These are phyloP conservation scores for Ceratobasidium sp. DNA, from an alignment of 1,284 basidiomycete genomes.

Conservation along the genomic window DNA sequence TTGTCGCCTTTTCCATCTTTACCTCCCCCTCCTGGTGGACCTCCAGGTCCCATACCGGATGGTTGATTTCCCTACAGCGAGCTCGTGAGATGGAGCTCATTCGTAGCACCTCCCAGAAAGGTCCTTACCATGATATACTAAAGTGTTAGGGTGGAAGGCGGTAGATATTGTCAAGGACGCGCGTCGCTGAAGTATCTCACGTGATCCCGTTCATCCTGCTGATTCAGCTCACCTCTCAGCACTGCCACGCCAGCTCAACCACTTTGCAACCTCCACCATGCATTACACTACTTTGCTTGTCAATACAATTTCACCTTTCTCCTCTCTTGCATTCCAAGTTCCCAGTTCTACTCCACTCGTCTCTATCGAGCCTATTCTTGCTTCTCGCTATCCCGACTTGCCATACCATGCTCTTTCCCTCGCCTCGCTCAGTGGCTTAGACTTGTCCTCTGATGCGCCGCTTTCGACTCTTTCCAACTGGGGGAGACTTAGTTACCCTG, in stretches of 20 bases:
- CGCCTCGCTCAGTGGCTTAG: constrained; percentile 20
- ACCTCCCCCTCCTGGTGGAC: constrained; percentile 50
- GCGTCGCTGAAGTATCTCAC: constrained; percentile 9
- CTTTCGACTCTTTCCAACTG: constrained; percentile 62
- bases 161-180: constrained; percentile 23
- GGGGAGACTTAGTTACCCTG: constrained; percentile 58
- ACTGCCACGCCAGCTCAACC: background rate
- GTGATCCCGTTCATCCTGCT: background rate
- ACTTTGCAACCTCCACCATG: constrained; percentile 39
- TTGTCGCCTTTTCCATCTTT: constrained; percentile 67
- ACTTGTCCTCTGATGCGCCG: constrained; percentile 60
- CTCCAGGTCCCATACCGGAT: constrained; percentile 67
- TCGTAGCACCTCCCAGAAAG: too few species aligned
- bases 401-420: constrained; percentile 23
- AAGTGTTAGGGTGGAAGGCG: background rate
- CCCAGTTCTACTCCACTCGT: constrained; percentile 58
- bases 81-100: background rate
- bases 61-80: constrained; percentile 74
- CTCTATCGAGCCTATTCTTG: constrained; percentile 52
- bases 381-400: constrained; percentile 3
- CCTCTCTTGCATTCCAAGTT: constrained; percentile 68
- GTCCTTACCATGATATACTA: constrained; percentile 23
- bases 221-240: background rate
- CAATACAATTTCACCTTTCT: constrained; percentile 77
- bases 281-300: constrained; percentile 60